Evolutionary conservation across 306 rosid genomes (phyloP).

Genomic region (Cucurbita pepo): DNA sequence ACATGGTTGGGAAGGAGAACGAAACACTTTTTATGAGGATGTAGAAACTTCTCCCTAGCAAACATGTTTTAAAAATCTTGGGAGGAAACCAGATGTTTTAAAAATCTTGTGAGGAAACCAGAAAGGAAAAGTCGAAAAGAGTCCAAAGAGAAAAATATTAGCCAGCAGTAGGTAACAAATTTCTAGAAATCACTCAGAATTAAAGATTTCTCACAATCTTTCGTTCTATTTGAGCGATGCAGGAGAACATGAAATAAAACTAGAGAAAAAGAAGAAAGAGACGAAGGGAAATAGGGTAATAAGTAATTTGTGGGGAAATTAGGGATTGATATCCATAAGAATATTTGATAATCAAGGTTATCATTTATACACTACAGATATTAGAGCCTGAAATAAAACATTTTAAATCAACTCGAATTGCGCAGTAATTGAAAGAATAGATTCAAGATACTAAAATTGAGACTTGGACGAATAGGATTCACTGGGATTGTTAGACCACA

Average conservation of each 20-base stretch:
- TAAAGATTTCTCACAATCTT: neutral
- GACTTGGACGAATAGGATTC: neutral
- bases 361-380: neutral
- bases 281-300: neutral
- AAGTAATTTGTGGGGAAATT: neutral
- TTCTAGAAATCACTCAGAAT: too few species aligned
- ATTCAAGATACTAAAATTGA: neutral
- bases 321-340: neutral
- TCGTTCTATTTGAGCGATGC: neutral
- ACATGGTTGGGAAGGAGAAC: too few species aligned
- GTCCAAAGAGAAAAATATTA: too few species aligned
- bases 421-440: neutral
- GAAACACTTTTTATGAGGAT: too few species aligned
- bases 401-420: neutral
- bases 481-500: neutral
- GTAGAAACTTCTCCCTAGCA: too few species aligned
- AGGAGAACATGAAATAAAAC: neutral
- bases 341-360: neutral
- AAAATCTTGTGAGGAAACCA: too few species aligned
- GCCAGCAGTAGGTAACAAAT: too few species aligned
- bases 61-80: too few species aligned
- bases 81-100: too few species aligned
- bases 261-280: neutral
- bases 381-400: neutral
- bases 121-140: too few species aligned